A percentile compares a stretch with the other conserved stretches of the same genome.
These are phyloP conservation scores for Suillus decipiens DNA, from an alignment of 768 basidiomycete genomes.

Conservation along the genomic window DNA sequence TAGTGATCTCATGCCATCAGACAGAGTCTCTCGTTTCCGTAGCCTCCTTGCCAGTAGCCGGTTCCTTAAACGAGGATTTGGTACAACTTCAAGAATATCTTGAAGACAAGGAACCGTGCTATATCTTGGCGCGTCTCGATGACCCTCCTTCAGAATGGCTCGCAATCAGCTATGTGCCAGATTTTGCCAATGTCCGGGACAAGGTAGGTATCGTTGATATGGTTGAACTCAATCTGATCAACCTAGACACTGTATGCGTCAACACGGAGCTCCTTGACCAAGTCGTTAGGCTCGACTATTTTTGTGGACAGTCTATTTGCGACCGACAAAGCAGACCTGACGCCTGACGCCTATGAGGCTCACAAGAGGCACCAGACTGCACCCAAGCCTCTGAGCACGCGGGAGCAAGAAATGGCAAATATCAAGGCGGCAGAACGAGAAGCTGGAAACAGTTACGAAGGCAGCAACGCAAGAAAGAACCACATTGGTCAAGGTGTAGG, in stretches of 20 bases:
- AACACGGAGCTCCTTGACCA: slow-evolving; percentile 66
- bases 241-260: slow-evolving; percentile 87
- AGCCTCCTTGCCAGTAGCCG: slow-evolving; percentile 45
- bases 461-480: slow-evolving; percentile 54
- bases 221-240: neutral
- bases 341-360: slow-evolving; percentile 67
- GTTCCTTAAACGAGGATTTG: slow-evolving; percentile 66
- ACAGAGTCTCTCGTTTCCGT: slow-evolving; percentile 73
- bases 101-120: slow-evolving; percentile 66
- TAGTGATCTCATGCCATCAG: slow-evolving; percentile 27
- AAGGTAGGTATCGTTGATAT: slow-evolving; percentile 51
- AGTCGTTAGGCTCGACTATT: slow-evolving; percentile 68
- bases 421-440: slow-evolving; percentile 76
- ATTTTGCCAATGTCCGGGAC: slow-evolving; percentile 74
- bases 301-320: slow-evolving; percentile 81
- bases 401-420: slow-evolving; percentile 81
- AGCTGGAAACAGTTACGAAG: slow-evolving; percentile 54
- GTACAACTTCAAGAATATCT: slow-evolving; percentile 55
- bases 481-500: slow-evolving; percentile 64
- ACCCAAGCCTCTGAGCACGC: slow-evolving; percentile 78
- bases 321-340: slow-evolving; percentile 67
- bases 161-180: slow-evolving; percentile 79
- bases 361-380: slow-evolving; percentile 73
- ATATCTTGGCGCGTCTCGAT: slow-evolving; percentile 70
- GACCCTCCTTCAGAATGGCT: slow-evolving; percentile 67